Base-by-base conservation (phyloP, 225 moss, liverwort and hornwort genomes). In the Lunularia cruciata region DNA sequence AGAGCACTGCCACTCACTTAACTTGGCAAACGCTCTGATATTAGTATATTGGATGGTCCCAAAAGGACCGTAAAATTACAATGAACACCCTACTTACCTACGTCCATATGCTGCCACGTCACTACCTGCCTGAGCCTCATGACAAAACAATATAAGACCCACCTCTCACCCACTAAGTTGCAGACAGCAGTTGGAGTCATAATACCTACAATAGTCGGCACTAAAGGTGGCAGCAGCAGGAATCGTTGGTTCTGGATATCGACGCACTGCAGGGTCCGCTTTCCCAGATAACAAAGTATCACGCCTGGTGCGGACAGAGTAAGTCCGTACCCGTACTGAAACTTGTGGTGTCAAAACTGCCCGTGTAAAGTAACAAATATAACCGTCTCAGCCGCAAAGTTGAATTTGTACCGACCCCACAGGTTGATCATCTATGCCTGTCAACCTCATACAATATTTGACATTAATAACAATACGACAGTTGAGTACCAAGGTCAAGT, bases 401-500 rank as follows among this genome's bases (percentile, higher is more conserved):
- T 61, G 61, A n/a, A 38, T 37, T 19, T 22, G 18, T 6, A 38
- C 47, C 32, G 55, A 38, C 32, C 27, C 47, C 39, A 62, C 73
- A 39, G 33, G 20, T 38, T 18, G 61, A 40, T 81, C 81, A 81
- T 71, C 77, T 77, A 64, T 70, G 73, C 81, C 81, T 81, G 81
- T 74, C 77, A 77, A 23, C 73, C 81, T 81, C 81, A 67, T 47
- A 77, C 77, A 67, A 66, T 14, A 65, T 39, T 8, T 37, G 34
- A 65, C 22, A 36, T 51, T 45, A 56, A 49, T 3, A 69, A 28
- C 28, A 13, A 51, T 36, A 25, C 27, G 64, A 11, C 19, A 0
- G 3, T 0, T 53, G 0, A 0, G 37, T 12, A n/a, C n/a, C n/a
- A n/a, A n/a, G 40, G 7, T 54, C n/a, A 72, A 13, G 12, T 37